A percentile compares a stretch with the other conserved stretches of the same genome.
phyloP scores from a whole-genome alignment of 2,329 filamentous ascomycete genomes.

The Colletotrichum sp. region DNA sequence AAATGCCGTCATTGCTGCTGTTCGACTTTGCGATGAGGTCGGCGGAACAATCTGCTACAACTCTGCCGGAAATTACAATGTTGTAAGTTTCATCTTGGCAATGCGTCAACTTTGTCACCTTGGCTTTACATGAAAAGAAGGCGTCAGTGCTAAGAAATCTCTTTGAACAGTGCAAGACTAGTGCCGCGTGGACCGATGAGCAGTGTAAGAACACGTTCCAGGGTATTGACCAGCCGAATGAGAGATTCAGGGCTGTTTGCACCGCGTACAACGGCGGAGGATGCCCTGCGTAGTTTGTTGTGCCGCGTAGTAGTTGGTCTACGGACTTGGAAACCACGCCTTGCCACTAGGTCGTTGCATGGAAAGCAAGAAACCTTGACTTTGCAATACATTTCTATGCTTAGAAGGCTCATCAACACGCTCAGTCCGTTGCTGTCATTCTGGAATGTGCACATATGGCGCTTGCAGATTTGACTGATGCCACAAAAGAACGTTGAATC shows the following conservation, averaged over 20 bases:
- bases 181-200: not conserved
- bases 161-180: not conserved
- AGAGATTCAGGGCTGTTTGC: not conserved
- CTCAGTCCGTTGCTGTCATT: not conserved
- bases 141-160: not conserved
- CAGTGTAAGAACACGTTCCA: not conserved
- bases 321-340: not conserved
- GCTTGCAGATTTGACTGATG: not conserved
- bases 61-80: not conserved
- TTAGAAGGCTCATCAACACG: not conserved
- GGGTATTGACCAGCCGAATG: not conserved
- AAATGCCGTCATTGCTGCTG: not conserved
- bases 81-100: not conserved
- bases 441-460: not conserved
- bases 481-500: not conserved
- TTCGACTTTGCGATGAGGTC: not conserved
- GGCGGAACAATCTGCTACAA: not conserved
- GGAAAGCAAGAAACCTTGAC: not conserved
- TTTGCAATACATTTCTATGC: not conserved
- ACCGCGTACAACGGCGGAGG: not conserved
- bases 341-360: not conserved
- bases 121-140: not conserved
- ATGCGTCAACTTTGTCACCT: not conserved
- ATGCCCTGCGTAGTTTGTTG: not conserved
- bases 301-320: not conserved